phyloP scores from a whole-genome alignment of 176 grass and related monocot genomes.

The Zizania latifolia region DNA sequence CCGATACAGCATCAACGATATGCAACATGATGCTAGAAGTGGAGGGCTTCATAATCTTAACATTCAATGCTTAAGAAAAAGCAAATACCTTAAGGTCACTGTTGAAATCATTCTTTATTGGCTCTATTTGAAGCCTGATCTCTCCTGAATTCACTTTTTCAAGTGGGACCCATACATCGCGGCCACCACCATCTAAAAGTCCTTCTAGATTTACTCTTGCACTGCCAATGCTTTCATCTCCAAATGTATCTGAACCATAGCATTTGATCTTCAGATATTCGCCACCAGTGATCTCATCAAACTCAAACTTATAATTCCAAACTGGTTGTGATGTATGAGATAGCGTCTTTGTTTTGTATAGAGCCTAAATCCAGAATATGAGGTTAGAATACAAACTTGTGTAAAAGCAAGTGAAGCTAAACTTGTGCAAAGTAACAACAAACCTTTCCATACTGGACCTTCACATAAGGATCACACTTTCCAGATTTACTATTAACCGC shows the following conservation, averaged over 20 bases:
- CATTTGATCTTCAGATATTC: constrained; percentile 96
- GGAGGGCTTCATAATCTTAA: not conserved
- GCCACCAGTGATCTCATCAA: constrained; percentile 78
- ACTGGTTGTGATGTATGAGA: constrained; percentile 51
- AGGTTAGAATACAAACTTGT: constrained; percentile 11
- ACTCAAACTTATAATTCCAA: constrained; percentile 87
- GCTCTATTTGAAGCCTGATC: constrained; percentile 67
- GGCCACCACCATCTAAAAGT: constrained; percentile 52
- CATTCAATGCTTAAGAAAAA: not conserved
- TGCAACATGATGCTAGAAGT: not conserved
- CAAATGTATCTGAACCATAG: constrained; percentile 64
- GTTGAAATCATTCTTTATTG: constrained; percentile 44
- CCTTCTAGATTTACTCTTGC: constrained; percentile 83
- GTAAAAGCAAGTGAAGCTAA: constrained; percentile 10
- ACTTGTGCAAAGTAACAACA: constrained; percentile 15
- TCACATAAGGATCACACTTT: constrained; percentile 87
- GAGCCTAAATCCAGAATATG: constrained; percentile 38
- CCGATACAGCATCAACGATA: not conserved
- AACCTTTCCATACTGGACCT: constrained; percentile 95
- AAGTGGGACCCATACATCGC: constrained; percentile 88
- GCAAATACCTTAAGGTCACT: constrained; percentile 36
- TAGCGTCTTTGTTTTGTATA: constrained; percentile 74
- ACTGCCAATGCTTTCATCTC: constrained; percentile 83
- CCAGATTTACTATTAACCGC: constrained; percentile 65
- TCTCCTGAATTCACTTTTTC: constrained; percentile 85